Conservation (phyloP, 306 rosid genomes). For the Pachyrhizus erosus region DNA sequence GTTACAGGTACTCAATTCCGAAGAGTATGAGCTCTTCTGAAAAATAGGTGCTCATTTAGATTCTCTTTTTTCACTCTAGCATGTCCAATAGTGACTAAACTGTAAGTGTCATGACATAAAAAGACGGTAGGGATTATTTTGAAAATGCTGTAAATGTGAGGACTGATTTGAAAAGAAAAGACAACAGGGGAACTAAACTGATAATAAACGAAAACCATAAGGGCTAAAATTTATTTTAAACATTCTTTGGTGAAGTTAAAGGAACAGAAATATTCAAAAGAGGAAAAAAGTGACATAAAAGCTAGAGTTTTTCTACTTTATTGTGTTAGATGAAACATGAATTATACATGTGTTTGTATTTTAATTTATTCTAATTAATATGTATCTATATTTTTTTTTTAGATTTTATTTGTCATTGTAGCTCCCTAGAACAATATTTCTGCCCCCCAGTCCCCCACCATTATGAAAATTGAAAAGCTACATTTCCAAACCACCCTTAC, state of each 20-base stretch:
- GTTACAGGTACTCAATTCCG: too few relatives aligned
- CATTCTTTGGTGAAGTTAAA: not conserved
- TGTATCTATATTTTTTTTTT: not conserved
- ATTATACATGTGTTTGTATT: not conserved
- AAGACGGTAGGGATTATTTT: not conserved
- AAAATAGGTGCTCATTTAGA: not conserved
- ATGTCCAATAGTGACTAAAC: not conserved
- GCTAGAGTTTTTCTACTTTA: not conserved
- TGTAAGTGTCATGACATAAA: not conserved
- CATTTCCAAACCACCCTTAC: too few relatives aligned
- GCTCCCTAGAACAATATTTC: not conserved
- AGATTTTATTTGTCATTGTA: not conserved
- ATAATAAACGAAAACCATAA: not conserved
- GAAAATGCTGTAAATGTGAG: not conserved
- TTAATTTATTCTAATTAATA: not conserved
- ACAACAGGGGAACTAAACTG: not conserved
- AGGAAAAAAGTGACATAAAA: not conserved
- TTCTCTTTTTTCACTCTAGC: not conserved
- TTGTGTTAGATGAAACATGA: not conserved
- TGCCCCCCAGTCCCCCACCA: too few relatives aligned
- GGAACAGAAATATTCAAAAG: constrained; percentile 2
- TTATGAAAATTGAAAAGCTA: too few relatives aligned
- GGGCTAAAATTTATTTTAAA: not conserved
- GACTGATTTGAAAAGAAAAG: not conserved
- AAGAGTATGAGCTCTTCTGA: too few relatives aligned